phyloP scores from a whole-genome alignment of 1,139 yeast genomes.

The Geotrichum restrictum region DNA sequence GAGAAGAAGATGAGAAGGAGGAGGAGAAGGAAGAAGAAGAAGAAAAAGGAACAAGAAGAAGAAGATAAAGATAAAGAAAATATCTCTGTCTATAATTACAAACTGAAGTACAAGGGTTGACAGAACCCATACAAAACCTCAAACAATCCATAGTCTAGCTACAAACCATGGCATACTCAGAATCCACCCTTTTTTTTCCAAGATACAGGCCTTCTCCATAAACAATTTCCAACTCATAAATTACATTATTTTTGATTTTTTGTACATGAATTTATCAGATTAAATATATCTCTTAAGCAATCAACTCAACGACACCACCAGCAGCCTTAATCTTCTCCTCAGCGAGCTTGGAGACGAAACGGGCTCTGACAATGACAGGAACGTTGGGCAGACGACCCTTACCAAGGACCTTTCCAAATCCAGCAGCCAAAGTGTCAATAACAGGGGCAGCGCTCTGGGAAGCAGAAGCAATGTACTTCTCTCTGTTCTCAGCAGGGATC shows the following conservation, averaged over 20 bases:
- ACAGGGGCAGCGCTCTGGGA: slow-evolving; percentile 94
- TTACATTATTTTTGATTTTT: slow-evolving; percentile 9
- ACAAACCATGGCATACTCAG: too few species aligned
- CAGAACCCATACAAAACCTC: too few species aligned
- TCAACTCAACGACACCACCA: slow-evolving; percentile 99
- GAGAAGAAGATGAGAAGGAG: too few species aligned
- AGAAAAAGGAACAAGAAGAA: too few species aligned
- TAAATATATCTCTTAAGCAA: slow-evolving; percentile 62
- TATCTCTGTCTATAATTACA: too few species aligned
- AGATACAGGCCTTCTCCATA: too few species aligned
- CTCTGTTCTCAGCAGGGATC: slow-evolving; percentile 92
- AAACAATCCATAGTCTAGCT: too few species aligned
- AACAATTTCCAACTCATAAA: slow-evolving; percentile 16
- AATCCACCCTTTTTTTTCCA: too few species aligned
- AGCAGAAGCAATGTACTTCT: slow-evolving; percentile 83
- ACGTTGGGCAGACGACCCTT: slow-evolving; percentile 97
- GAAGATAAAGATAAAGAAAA: too few species aligned
- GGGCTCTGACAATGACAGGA: slow-evolving; percentile 98
- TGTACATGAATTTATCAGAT: slow-evolving; percentile 3
- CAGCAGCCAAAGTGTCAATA: slow-evolving; percentile 98
- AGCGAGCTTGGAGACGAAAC: slow-evolving; percentile 98
- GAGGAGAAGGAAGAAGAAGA: too few species aligned
- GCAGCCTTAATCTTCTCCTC: slow-evolving; percentile 99
- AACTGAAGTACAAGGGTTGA: too few species aligned
- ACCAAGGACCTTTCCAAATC: slow-evolving; percentile 99